phyloP scores from a whole-genome alignment of 352 stramenopile genomes.

The Phytopythium montanum region DNA sequence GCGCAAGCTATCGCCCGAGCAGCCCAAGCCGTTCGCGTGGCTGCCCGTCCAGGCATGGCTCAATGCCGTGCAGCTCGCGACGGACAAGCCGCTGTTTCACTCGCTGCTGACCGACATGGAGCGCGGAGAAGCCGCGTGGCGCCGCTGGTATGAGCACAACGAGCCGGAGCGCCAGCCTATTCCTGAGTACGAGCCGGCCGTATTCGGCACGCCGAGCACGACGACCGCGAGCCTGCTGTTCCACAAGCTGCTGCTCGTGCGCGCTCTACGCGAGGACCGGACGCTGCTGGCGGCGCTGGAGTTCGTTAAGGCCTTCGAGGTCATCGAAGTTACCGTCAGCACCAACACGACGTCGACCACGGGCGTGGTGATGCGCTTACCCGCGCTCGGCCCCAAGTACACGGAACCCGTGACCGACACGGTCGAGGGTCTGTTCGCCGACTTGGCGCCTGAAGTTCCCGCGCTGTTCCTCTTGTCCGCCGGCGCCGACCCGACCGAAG shows the following conservation, averaged over 20 bases:
- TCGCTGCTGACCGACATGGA: conserved; percentile 63
- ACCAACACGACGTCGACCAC: conserved; percentile 22
- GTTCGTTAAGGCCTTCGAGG: conserved; percentile 63
- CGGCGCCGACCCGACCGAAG: conserved; percentile 68
- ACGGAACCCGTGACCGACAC: conserved; percentile 68
- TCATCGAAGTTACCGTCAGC: conserved; percentile 37
- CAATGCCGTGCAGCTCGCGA: conserved; percentile 66
- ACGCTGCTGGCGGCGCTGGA: conserved; percentile 65
- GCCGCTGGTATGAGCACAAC: conserved; percentile 80
- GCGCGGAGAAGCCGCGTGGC: conserved; percentile 64
- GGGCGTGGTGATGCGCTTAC: conserved; percentile 19
- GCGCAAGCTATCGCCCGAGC: conserved; percentile 53
- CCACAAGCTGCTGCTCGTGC: conserved; percentile 62
- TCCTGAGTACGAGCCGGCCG: conserved; percentile 61
- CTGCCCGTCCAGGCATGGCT: conserved; percentile 62
- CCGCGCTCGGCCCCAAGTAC: conserved; percentile 58
- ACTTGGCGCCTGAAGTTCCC: conserved; percentile 61
- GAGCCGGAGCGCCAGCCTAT: conserved; percentile 57
- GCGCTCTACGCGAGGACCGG: conserved; percentile 66
- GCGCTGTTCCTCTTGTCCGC: conserved; percentile 73
- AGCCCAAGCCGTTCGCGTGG: conserved; percentile 73
- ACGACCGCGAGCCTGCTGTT: conserved; percentile 71
- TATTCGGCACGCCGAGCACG: conserved; percentile 50
- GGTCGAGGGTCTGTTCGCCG: conserved; percentile 59
- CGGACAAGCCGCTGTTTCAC: conserved; percentile 61